phyloP scores from a whole-genome alignment of 176 grass and related monocot genomes.

The Neostapfia colusana region DNA sequence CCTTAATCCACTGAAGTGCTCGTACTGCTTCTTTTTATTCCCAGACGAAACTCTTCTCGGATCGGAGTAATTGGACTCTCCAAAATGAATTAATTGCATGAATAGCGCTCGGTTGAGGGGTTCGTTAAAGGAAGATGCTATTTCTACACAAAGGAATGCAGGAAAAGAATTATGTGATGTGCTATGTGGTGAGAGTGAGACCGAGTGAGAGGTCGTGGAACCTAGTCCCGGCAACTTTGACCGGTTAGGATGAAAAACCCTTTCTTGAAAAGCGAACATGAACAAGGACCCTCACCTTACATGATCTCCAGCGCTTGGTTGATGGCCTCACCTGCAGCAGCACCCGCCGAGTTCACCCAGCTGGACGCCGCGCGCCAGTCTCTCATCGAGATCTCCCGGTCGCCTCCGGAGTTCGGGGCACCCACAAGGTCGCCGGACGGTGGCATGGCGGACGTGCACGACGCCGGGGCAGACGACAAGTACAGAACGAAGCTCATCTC shows the following conservation, averaged over 20 bases:
- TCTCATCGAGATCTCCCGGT: conserved; percentile 72
- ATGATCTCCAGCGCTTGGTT: conserved; percentile 20
- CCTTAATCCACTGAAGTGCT: no score
- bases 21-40: not conserved
- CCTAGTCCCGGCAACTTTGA: not conserved
- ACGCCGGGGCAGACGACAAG: conserved; percentile 35
- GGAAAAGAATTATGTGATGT: not conserved
- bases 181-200: no score
- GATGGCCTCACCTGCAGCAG: conserved; percentile 53
- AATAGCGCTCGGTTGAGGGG: not conserved
- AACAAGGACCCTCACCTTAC: not conserved
- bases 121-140: no score
- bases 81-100: not conserved
- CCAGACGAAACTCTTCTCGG: no score
- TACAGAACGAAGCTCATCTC: conserved; percentile 74
- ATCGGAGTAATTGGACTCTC: not conserved
- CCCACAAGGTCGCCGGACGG: conserved; percentile 32
- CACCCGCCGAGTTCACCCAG: conserved; percentile 22
- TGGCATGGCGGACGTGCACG: conserved; percentile 9
- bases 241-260: not conserved
- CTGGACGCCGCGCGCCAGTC: conserved; percentile 56
- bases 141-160: not conserved
- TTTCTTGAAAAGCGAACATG: not conserved
- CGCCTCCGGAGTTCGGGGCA: conserved; percentile 32
- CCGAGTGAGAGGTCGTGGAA: not conserved